Base-by-base conservation (phyloP, 169 alveolate species). In the Babesia bigemina region DNA sequence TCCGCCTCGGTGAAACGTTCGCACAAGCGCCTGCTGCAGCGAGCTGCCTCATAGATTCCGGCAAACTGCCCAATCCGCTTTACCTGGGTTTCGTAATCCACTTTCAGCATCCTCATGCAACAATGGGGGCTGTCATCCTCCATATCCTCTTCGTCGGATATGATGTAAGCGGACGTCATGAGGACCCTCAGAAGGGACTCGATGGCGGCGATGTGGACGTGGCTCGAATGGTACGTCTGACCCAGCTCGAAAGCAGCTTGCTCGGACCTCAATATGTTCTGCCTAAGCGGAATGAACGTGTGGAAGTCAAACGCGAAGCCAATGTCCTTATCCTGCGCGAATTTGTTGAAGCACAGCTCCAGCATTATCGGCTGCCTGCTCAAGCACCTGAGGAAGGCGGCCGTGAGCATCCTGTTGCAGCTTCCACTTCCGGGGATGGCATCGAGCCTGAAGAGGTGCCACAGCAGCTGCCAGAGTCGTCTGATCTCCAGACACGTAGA, bases 381-480 rank as follows among this genome's bases (percentile, higher is more conserved):
- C 21, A 83, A 13, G 29, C 86, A 83, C 28, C 75, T 13, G 24
- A 83, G 63, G 57, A 74, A 83, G 19, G 71, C 70, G 17, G 74
- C 60, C 11, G 90, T 57, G 45, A 83, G 60, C 66, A 74, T 17
- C 42, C 77, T 48, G 44, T 60, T 57, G 60, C 53, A 19, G 22
- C 85, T 70, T 33, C 90, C 72, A 36, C 86, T 74, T 0, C 86
- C 90, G 6, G 90, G 90, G 45, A 83, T 74, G 21, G 86, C 90
- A 49, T 83, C 90, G 13, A 83, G 77, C 71, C 90, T 63, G 48
- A 83, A 83, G 39, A 83, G 44, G 65, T 83, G 90, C 86, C 85
- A 73, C 42, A 83, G 52, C 11, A 71, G 56, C n/a, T 63, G 57
- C 88, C 88, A 81, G 39, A 81, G 63, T 12, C 61, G 56, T 29